Evolutionary conservation across 805 yeast genomes (phyloP).

Genomic region (Yarrowia sp.): DNA sequence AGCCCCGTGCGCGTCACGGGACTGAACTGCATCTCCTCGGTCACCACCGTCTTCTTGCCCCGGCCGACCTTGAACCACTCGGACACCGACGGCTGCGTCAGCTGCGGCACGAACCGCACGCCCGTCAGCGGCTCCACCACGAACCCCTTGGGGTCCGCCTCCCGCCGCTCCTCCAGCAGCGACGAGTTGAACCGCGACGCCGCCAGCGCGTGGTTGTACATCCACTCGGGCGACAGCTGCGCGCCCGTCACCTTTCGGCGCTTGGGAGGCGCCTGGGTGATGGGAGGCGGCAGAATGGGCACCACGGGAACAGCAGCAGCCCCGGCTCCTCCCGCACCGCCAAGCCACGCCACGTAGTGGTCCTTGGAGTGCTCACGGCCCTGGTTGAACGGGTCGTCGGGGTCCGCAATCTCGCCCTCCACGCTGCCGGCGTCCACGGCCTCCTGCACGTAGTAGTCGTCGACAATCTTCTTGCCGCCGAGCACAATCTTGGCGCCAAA

Average conservation of each 20-base stretch:
- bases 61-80: constrained; percentile 48
- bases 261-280: constrained; percentile 42
- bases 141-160: constrained; percentile 50
- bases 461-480: constrained; percentile 79
- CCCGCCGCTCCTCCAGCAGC: constrained; percentile 63
- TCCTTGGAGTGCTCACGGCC: constrained; percentile 56
- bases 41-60: constrained; percentile 47
- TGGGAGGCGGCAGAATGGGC: constrained; percentile 45
- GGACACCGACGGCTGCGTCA: constrained; percentile 72
- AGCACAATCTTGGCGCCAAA: constrained; percentile 86
- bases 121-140: constrained; percentile 62
- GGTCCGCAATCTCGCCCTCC: constrained; percentile 76
- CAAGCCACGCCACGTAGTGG: constrained; percentile 64
- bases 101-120: constrained; percentile 61
- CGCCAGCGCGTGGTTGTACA: constrained; percentile 82
- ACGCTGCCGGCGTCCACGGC: constrained; percentile 63
- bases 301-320: constrained; percentile 41
- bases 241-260: constrained; percentile 20
- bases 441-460: constrained; percentile 84
- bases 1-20: constrained; percentile 69
- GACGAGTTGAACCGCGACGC: constrained; percentile 73
- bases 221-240: constrained; percentile 63
- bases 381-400: constrained; percentile 57
- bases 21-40: constrained; percentile 51
- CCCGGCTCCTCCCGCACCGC: constrained; percentile 53